Evolutionary conservation across 176 grass and related monocot species (phyloP).

Genomic region (Triticum timopheevii): DNA sequence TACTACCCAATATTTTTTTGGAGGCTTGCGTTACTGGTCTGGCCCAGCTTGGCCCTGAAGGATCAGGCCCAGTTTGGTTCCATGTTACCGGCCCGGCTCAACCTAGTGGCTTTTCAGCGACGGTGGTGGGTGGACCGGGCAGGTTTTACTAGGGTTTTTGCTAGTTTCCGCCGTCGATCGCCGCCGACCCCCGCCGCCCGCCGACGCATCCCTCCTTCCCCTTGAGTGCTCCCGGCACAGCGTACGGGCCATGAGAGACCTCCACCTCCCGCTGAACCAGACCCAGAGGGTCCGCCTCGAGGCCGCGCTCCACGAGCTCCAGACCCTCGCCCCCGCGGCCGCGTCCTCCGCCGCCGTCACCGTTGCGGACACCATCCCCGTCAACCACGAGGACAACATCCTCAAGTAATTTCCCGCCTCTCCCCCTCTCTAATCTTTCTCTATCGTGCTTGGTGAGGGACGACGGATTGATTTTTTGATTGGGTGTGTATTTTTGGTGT

Average conservation of each 20-base stretch:
- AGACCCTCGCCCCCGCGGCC: slow-evolving; percentile 39
- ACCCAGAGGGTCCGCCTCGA: slow-evolving; percentile 90
- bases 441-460: neutral
- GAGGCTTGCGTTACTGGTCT: too few relatives aligned
- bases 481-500: neutral
- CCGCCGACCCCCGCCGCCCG: neutral
- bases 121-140: neutral
- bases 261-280: slow-evolving; percentile 89
- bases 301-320: slow-evolving; percentile 65
- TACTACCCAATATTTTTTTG: too few relatives aligned
- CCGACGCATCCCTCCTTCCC: neutral
- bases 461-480: neutral
- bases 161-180: neutral
- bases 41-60: neutral
- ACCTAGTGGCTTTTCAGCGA: neutral
- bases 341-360: slow-evolving; percentile 55
- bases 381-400: slow-evolving; percentile 92
- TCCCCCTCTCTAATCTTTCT: neutral
- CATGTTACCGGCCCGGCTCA: neutral
- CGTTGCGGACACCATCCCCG: slow-evolving; percentile 74
- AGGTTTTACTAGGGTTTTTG: slow-evolving; percentile 41
- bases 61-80: neutral
- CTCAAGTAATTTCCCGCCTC: slow-evolving; percentile 56
- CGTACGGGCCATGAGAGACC: slow-evolving; percentile 47
- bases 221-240: neutral